Conservation (phyloP, 2,329 filamentous ascomycete genomes). For the Aspergillus niger region DNA sequence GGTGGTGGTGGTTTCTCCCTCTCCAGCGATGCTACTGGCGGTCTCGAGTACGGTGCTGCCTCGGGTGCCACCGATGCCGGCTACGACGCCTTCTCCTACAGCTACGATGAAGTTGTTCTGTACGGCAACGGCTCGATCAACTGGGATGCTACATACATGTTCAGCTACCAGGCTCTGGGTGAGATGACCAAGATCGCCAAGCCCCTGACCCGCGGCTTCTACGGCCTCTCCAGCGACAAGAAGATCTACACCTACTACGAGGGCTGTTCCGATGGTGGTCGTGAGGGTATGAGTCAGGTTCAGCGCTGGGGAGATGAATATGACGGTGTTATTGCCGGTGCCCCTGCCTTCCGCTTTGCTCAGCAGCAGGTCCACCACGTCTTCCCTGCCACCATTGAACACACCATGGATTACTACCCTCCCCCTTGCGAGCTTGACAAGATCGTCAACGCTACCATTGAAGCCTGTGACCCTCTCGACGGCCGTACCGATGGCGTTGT, state of each 20-base stretch:
- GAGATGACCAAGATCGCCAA: constrained; percentile 55
- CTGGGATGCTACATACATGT: constrained; percentile 38
- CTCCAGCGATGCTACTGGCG: constrained; percentile 41
- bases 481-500: constrained; percentile 59
- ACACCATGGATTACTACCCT: constrained; percentile 46
- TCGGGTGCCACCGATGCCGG: constrained; percentile 48
- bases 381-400: constrained; percentile 41
- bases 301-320: constrained; percentile 54
- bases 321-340: constrained; percentile 51
- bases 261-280: constrained; percentile 58
- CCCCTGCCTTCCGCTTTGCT: constrained; percentile 50
- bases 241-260: constrained; percentile 53
- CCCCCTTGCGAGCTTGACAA: constrained; percentile 38
- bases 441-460: constrained; percentile 56
- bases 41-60: constrained; percentile 47
- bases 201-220: constrained; percentile 47
- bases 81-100: constrained; percentile 46
- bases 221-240: constrained; percentile 28
- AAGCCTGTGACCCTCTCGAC: constrained; percentile 58
- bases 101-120: constrained; percentile 43
- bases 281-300: constrained; percentile 56
- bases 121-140: constrained; percentile 51
- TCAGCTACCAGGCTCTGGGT: constrained; percentile 52
- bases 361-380: constrained; percentile 50
- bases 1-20: constrained; percentile 50